Evolutionary conservation across 2,329 filamentous ascomycete genomes (phyloP).

Genomic region (Aspergillus luchuensis): DNA sequence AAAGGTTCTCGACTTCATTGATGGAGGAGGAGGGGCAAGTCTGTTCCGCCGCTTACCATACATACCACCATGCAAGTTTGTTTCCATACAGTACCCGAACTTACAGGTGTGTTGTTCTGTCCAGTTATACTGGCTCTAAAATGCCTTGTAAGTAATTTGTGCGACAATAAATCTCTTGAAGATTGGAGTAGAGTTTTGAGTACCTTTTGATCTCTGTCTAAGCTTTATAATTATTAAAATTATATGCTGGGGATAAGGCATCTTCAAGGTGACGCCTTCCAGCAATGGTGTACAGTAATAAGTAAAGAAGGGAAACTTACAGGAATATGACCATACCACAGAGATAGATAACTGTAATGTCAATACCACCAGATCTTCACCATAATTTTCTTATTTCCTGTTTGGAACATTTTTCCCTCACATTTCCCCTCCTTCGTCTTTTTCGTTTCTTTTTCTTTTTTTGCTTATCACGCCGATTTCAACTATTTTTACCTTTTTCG

Average conservation of each 20-base stretch:
- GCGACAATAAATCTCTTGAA: not conserved
- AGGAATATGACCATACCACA: not conserved
- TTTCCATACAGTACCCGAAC: not conserved
- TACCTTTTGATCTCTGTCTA: too few relatives aligned
- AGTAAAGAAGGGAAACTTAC: not conserved
- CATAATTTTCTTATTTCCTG: slow-evolving; percentile 9
- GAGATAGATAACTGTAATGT: not conserved
- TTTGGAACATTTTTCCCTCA: slow-evolving; percentile 16
- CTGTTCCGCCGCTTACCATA: not conserved
- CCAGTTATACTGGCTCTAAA: too few relatives aligned
- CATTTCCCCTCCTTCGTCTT: slow-evolving; percentile 3
- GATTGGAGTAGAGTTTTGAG: too few relatives aligned
- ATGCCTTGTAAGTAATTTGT: not conserved
- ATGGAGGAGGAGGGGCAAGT: not conserved
- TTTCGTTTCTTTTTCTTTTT: not conserved
- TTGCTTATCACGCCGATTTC: slow-evolving; percentile 20
- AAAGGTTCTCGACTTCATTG: not conserved
- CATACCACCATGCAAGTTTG: not conserved
- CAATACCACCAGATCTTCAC: slow-evolving; percentile 13
- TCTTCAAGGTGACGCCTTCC: too few relatives aligned
- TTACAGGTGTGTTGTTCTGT: too few relatives aligned
- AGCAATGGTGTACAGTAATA: not conserved
- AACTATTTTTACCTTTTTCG: slow-evolving; percentile 22
- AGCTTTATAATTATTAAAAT: too few relatives aligned
- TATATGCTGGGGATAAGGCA: too few relatives aligned